These are phyloP conservation scores for Leptodermis oblonga DNA, from an alignment of 257 asterid genomes.

Conservation along the genomic window DNA sequence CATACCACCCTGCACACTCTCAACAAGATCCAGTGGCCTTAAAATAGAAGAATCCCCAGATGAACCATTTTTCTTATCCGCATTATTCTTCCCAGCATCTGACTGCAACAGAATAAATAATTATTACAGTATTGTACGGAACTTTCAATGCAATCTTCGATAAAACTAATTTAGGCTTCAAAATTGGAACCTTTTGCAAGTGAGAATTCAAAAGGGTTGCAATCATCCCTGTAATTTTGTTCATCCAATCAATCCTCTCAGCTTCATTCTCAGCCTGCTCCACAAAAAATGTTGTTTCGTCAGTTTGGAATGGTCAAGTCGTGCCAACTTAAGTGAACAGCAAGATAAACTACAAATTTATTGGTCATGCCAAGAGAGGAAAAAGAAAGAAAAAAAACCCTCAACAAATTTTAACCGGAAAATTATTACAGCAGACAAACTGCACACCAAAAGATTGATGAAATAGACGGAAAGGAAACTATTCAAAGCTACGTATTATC, in stretches of 20 bases:
- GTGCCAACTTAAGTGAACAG: background rate
- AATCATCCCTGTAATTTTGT: conserved; percentile 81
- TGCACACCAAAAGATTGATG: background rate
- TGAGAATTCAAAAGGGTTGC: conserved; percentile 90
- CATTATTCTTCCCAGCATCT: conserved; percentile 42
- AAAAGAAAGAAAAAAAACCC: background rate
- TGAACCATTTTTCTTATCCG: conserved; percentile 24
- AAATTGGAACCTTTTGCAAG: conserved; percentile 60
- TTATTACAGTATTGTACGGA: conserved; percentile 14
- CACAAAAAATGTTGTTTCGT: conserved; percentile 19
- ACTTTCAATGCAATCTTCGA: conserved; percentile 10
- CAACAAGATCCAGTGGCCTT: conserved; percentile 36
- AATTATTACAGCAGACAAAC: background rate
- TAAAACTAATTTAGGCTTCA: conserved; percentile 16
- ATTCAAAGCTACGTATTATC: background rate
- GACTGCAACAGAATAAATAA: conserved; percentile 47
- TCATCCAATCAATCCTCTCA: conserved; percentile 95
- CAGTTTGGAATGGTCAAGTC: background rate
- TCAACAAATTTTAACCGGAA: background rate
- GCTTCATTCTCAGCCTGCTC: conserved; percentile 95
- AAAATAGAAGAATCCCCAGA: conserved; percentile 36
- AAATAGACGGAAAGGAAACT: too few species aligned
- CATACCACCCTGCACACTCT: conserved; percentile 33
- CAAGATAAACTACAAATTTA: background rate
- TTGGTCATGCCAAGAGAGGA: background rate